Conservation (phyloP, 2,329 filamentous ascomycete species). For the Penicillium digitatum region DNA sequence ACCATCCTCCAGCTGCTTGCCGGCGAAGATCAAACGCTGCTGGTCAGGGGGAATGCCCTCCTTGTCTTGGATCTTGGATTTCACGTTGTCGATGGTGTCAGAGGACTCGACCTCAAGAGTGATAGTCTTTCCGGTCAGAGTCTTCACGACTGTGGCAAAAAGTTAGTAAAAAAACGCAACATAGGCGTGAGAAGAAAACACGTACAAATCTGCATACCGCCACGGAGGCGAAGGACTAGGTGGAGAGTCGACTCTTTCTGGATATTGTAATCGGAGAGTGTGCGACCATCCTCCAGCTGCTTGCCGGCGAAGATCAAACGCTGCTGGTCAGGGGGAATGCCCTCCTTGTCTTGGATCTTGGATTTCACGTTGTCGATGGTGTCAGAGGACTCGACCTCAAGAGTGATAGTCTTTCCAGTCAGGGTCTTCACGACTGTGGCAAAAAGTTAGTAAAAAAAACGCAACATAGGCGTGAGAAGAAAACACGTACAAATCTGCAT, state of each 20-base stretch:
- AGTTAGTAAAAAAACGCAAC: too few species aligned
- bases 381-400: conserved; percentile 68
- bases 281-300: conserved; percentile 92
- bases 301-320: conserved; percentile 94
- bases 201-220: conserved; percentile 67
- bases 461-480: neutral
- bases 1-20: conserved; percentile 90
- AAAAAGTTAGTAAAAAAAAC: conserved; percentile 11
- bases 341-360: conserved; percentile 98
- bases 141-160: too few species aligned
- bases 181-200: too few species aligned
- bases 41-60: conserved; percentile 90
- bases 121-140: conserved; percentile 79
- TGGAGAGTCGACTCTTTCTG: conserved; percentile 89
- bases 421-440: conserved; percentile 54
- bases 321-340: conserved; percentile 93
- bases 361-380: conserved; percentile 96
- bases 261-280: conserved; percentile 89
- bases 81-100: conserved; percentile 92
- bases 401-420: conserved; percentile 62
- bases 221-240: conserved; percentile 79
- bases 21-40: conserved; percentile 88
- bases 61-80: conserved; percentile 78
- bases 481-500: conserved; percentile 58
- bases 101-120: conserved; percentile 85